phyloP scores from a whole-genome alignment of 495 filamentous ascomycete species.

The Annulohypoxylon stygium region DNA sequence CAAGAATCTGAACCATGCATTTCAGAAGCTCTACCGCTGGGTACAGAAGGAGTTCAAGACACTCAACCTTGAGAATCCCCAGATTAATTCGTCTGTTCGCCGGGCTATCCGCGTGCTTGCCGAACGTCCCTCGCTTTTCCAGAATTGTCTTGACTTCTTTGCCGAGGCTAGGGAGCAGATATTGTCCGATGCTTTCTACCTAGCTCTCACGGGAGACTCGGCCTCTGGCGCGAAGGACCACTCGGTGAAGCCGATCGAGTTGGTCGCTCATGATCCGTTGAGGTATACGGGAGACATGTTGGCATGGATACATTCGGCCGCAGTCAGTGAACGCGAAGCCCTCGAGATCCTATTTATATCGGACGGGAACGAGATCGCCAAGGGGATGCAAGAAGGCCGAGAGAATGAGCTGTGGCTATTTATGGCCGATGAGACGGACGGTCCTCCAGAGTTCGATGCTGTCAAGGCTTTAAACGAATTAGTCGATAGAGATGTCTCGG shows the following conservation, averaged over 20 bases:
- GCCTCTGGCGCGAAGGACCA: slow-evolving; percentile 57
- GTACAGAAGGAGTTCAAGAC: slow-evolving; percentile 93
- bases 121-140: slow-evolving; percentile 89
- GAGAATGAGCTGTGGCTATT: slow-evolving; percentile 89
- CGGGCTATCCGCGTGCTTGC: slow-evolving; percentile 88
- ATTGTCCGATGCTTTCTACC: slow-evolving; percentile 90
- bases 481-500: slow-evolving; percentile 86
- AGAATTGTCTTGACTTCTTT: slow-evolving; percentile 94
- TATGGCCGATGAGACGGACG: slow-evolving; percentile 66
- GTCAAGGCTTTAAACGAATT: slow-evolving; percentile 86
- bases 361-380: slow-evolving; percentile 91
- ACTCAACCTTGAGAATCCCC: slow-evolving; percentile 93
- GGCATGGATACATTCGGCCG: slow-evolving; percentile 93
- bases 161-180: slow-evolving; percentile 90
- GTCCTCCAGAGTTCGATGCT: slow-evolving; percentile 75
- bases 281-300: slow-evolving; percentile 98
- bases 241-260: slow-evolving; percentile 90
- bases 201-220: slow-evolving; percentile 83
- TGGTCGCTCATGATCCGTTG: slow-evolving; percentile 90
- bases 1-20: slow-evolving; percentile 86
- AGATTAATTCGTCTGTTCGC: slow-evolving; percentile 87
- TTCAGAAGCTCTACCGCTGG: slow-evolving; percentile 96
- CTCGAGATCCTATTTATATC: slow-evolving; percentile 91
- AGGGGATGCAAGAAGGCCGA: slow-evolving; percentile 84
- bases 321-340: slow-evolving; percentile 93